Percentiles rank a stretch among this genome's conserved stretches.
Conservation (phyloP, 345 rosid species). For the Hypericum perforatum region DNA sequence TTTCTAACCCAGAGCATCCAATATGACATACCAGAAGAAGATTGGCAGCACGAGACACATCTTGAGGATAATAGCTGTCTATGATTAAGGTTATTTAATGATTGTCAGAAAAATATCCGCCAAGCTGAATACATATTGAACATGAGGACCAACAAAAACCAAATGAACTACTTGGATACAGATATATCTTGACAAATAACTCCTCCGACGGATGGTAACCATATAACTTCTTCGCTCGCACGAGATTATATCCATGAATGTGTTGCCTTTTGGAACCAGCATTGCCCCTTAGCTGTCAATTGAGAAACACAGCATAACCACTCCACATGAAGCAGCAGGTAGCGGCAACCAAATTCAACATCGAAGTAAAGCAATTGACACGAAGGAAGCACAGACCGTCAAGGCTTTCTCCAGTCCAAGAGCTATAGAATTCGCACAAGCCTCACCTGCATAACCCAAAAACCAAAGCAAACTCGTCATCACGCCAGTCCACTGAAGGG, state of each 20-base stretch:
- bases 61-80: slow-evolving; percentile 61
- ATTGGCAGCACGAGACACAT: slow-evolving; percentile 60
- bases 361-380: slow-evolving; percentile 5
- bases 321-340: slow-evolving; percentile 2
- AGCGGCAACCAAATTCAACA: not conserved
- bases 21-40: slow-evolving; percentile 48
- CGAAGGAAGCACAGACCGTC: slow-evolving; percentile 39
- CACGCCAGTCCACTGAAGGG: not conserved
- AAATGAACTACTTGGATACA: slow-evolving; percentile 55
- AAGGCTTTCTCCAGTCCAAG: slow-evolving; percentile 72
- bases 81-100: slow-evolving; percentile 30
- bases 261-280: slow-evolving; percentile 68
- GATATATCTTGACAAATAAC: slow-evolving; percentile 75
- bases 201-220: slow-evolving; percentile 81
- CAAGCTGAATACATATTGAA: slow-evolving; percentile 9
- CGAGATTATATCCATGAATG: slow-evolving; percentile 73
- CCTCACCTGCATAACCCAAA: slow-evolving; percentile 40
- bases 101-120: slow-evolving; percentile 15
- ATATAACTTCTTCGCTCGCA: slow-evolving; percentile 75
- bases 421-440: slow-evolving; percentile 32
- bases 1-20: not conserved
- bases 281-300: slow-evolving; percentile 54
- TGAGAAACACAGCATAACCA: slow-evolving; percentile 14
- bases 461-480: not conserved
- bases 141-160: not conserved